Evolutionary conservation across 768 basidiomycete genomes (phyloP).

Genomic region (Auriscalpium orientale): DNA sequence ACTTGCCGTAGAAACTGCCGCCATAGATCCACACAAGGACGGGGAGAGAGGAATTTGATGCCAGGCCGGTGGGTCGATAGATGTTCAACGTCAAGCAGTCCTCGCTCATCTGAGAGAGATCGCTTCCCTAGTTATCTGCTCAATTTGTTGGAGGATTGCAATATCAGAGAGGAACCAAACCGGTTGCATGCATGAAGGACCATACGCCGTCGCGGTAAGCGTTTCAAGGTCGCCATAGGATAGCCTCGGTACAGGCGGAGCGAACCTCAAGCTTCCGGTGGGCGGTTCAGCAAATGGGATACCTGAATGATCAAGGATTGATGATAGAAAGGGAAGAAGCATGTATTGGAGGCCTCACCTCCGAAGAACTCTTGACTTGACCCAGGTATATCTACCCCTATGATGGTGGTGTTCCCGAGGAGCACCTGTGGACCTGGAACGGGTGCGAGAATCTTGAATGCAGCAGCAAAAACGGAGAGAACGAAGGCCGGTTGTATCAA

Average conservation of each 20-base stretch:
- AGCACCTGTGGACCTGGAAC: slow-evolving; percentile 6
- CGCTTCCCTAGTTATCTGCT: background rate
- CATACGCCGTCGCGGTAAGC: slow-evolving; percentile 25
- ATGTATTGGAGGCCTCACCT: slow-evolving; percentile 8
- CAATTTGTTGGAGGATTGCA: too few species aligned
- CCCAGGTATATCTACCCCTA: slow-evolving; percentile 10
- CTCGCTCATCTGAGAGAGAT: slow-evolving; percentile 25
- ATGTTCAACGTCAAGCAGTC: slow-evolving; percentile 45
- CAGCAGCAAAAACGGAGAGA: background rate
- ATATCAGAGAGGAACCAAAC: background rate
- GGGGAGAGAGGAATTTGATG: slow-evolving; percentile 24
- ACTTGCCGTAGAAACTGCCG: slow-evolving; percentile 25
- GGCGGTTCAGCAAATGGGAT: slow-evolving; percentile 30
- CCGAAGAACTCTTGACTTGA: slow-evolving; percentile 25
- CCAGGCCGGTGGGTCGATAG: slow-evolving; percentile 29
- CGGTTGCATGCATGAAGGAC: slow-evolving; percentile 23
- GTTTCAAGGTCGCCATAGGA: slow-evolving; percentile 12
- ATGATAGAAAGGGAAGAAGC: too few species aligned
- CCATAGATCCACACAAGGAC: slow-evolving; percentile 41
- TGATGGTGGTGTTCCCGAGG: slow-evolving; percentile 18
- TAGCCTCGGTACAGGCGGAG: slow-evolving; percentile 18
- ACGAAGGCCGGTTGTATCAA: too few species aligned
- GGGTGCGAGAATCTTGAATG: background rate
- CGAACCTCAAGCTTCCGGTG: slow-evolving; percentile 21
- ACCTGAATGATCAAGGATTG: slow-evolving; percentile 11